A percentile compares a stretch with the other conserved stretches of the same genome.
These are phyloP conservation scores for Podospora appendiculata DNA, from an alignment of 495 filamentous ascomycete genomes.

Conservation along the genomic window DNA sequence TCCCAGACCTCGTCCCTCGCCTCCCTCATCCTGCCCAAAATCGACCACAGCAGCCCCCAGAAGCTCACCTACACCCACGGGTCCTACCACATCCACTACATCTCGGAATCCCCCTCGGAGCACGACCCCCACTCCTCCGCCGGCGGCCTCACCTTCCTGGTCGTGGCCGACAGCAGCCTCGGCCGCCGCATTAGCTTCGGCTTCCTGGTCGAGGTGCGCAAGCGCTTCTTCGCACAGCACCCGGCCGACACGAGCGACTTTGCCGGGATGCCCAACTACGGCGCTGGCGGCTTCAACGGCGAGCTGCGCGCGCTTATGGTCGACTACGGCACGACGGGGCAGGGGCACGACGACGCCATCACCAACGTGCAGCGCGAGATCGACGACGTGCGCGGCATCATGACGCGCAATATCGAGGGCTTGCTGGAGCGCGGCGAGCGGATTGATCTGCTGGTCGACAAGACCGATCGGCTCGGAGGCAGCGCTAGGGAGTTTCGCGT, in stretches of 20 bases:
- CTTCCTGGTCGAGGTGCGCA: constrained; percentile 85
- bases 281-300: constrained; percentile 76
- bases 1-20: constrained; percentile 75
- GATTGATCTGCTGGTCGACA: constrained; percentile 93
- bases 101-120: constrained; percentile 72
- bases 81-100: constrained; percentile 89
- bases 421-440: constrained; percentile 90
- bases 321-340: constrained; percentile 71
- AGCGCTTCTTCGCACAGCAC: constrained; percentile 74
- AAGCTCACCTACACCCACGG: constrained; percentile 94
- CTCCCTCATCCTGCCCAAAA: constrained; percentile 92
- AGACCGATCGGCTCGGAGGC: constrained; percentile 85
- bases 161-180: constrained; percentile 67
- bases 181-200: constrained; percentile 87
- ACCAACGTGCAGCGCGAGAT: constrained; percentile 79
- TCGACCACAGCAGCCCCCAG: constrained; percentile 68
- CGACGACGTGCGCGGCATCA: constrained; percentile 87
- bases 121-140: constrained; percentile 45
- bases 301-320: constrained; percentile 72
- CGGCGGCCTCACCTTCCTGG: constrained; percentile 77
- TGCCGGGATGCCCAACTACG: constrained; percentile 73
- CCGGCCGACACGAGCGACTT: constrained; percentile 62
- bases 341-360: constrained; percentile 74
- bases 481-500: constrained; percentile 83
- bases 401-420: constrained; percentile 98